Base-by-base conservation (phyloP, 1,284 basidiomycete species). In the Serendipita sp. region DNA sequence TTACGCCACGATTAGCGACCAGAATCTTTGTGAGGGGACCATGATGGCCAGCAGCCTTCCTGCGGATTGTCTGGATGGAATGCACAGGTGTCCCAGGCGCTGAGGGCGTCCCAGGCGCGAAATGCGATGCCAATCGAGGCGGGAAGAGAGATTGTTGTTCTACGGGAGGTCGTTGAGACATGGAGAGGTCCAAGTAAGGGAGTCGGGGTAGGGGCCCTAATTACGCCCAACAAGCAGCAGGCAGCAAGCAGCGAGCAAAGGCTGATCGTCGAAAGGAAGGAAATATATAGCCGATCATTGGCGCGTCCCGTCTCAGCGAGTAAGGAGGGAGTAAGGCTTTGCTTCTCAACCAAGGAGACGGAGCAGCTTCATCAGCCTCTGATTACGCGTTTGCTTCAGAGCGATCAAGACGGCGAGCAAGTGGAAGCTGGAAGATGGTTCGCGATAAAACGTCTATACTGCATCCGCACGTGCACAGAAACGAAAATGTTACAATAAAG, bases 1-100 rank as follows among this genome's bases (percentile, higher is more conserved):
- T 65, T 77, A 92, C 91, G 72, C 94, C 93, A 70, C 93, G 88
- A 76, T 97, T 97, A 65, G 94, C 94, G 68, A 98, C 93, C 38
- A 94, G 82, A 71, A 94, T 88, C 79, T 94, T 94, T 64, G 91
- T 93, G 69, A 95, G 78, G 3, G 91, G 92, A 8, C 93, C 92
- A 66, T 84, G 82, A 73, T 93, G 91, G 42, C 93, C 93, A 3
- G 93, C 93, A 61, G 90, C 83, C 78, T 92, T 94, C 71, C 91
- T 84, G 68, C 93, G 83, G 80, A 96, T 88, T 43, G 88, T 88
- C 73, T 91, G 84, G 70, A 96, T 94, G 67, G 87, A 93, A 73
- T 86, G 85, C 64, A 91, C 87, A 2, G 88, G 88, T 0, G 88
- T 91, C 66, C 88, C 80, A 0, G 87, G 87, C 8, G 79, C 82